Conservation (phyloP, 805 yeast species). For the Wickerhamiella qilinensis region DNA sequence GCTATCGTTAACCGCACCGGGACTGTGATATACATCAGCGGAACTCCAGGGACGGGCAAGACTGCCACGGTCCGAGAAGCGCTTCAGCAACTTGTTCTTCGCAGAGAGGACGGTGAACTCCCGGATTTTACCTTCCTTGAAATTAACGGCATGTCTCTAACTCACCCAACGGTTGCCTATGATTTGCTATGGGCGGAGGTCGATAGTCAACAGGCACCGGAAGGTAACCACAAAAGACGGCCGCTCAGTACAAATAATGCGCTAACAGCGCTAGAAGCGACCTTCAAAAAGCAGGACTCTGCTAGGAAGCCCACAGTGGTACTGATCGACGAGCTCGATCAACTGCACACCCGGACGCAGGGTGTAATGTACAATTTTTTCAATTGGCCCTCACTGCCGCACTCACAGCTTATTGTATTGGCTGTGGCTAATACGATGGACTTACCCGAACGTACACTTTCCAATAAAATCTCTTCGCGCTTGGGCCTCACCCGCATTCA, state of each 20-base stretch:
- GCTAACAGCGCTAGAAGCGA: conserved; percentile 49
- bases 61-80: conserved; percentile 88
- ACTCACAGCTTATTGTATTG: conserved; percentile 68
- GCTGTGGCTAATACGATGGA: conserved; percentile 98
- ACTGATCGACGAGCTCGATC: conserved; percentile 85
- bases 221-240: conserved; percentile 19
- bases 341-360: conserved; percentile 67
- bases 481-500: conserved; percentile 75
- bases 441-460: conserved; percentile 72
- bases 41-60: conserved; percentile 97
- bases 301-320: conserved; percentile 46
- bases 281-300: conserved; percentile 29
- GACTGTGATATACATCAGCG: conserved; percentile 77
- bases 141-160: conserved; percentile 76
- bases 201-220: no score
- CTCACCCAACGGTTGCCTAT: conserved; percentile 67
- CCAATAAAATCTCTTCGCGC: conserved; percentile 82
- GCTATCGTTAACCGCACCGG: conserved; percentile 62
- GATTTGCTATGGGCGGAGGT: conserved; percentile 69
- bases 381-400: conserved; percentile 85
- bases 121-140: conserved; percentile 58
- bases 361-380: conserved; percentile 87
- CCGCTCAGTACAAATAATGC: conserved; percentile 48
- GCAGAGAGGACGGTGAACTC: conserved; percentile 25
- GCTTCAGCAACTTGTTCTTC: conserved; percentile 42